Evolutionary conservation across 805 yeast genomes (phyloP).

Genomic region (Wickerhamomyces sydowiorum): DNA sequence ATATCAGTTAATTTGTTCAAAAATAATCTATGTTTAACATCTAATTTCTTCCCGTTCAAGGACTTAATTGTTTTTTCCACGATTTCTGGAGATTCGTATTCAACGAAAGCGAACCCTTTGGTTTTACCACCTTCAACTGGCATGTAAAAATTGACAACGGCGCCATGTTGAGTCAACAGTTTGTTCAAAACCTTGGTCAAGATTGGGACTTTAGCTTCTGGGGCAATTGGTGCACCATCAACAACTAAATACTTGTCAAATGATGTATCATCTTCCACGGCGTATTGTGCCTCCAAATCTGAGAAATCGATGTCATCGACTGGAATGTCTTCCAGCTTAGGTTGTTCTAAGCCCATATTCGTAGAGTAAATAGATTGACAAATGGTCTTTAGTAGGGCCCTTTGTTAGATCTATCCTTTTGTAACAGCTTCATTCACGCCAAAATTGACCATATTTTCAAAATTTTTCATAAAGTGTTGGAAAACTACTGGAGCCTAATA

Average conservation of each 20-base stretch:
- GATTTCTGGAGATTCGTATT: slow-evolving; percentile 58
- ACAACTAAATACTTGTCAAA: slow-evolving; percentile 78
- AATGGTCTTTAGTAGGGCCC: neutral
- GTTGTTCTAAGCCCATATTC: slow-evolving; percentile 23
- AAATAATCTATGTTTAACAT: slow-evolving; percentile 83
- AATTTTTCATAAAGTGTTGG: neutral
- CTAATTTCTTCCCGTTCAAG: slow-evolving; percentile 85
- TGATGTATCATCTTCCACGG: slow-evolving; percentile 53
- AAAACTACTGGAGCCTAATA: neutral
- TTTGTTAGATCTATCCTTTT: neutral
- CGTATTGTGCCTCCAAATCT: slow-evolving; percentile 76
- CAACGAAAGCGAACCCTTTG: slow-evolving; percentile 82
- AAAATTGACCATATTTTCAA: too few relatives aligned
- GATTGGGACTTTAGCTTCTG: slow-evolving; percentile 79
- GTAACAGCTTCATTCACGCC: neutral
- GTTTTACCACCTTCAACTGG: slow-evolving; percentile 78
- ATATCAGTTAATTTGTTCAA: slow-evolving; percentile 81
- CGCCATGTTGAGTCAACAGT: slow-evolving; percentile 73
- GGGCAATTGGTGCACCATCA: slow-evolving; percentile 95
- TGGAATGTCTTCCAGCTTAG: slow-evolving; percentile 38
- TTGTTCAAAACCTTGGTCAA: slow-evolving; percentile 81
- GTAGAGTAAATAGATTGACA: neutral
- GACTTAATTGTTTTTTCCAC: slow-evolving; percentile 77
- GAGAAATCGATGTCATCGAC: slow-evolving; percentile 73
- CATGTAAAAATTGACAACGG: slow-evolving; percentile 71